Conservation (phyloP, 352 stramenopile species). For the Elongisporangium undulatum region DNA sequence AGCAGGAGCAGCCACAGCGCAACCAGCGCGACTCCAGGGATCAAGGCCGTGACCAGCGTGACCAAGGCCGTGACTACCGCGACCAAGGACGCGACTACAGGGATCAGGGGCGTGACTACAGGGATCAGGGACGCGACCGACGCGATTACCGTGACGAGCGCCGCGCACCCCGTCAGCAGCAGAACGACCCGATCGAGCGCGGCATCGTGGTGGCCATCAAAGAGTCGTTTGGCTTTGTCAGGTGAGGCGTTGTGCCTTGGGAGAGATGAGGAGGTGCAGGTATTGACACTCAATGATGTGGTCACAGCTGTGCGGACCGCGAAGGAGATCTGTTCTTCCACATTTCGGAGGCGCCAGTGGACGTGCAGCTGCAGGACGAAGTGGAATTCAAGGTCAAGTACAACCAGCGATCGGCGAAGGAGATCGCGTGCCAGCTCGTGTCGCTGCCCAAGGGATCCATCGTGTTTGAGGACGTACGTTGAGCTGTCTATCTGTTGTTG, state of each 20-base stretch:
- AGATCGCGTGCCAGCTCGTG: conserved; percentile 67
- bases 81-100: background rate
- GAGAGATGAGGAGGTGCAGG: background rate
- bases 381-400: conserved; percentile 71
- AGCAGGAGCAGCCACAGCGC: background rate
- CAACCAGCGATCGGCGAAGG: conserved; percentile 70
- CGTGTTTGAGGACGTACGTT: conserved; percentile 54
- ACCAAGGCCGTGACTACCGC: background rate
- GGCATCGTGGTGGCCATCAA: conserved; percentile 44
- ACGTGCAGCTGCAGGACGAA: conserved; percentile 66
- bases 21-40: background rate
- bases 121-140: conserved; percentile 7
- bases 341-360: conserved; percentile 67
- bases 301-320: conserved; percentile 37
- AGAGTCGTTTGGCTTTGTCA: conserved; percentile 57
- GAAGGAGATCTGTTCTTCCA: conserved; percentile 82
- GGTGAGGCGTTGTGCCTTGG: conserved; percentile 6
- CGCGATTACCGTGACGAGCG: conserved; percentile 10
- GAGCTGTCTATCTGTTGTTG: background rate
- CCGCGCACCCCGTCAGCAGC: conserved; percentile 13
- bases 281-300: conserved; percentile 4
- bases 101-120: conserved; percentile 1
- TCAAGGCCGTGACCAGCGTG: background rate
- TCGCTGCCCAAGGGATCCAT: conserved; percentile 68
- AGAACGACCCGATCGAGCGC: conserved; percentile 21